Base-by-base conservation (phyloP, 805 yeast genomes). In the Teunomyces stri region DNA sequence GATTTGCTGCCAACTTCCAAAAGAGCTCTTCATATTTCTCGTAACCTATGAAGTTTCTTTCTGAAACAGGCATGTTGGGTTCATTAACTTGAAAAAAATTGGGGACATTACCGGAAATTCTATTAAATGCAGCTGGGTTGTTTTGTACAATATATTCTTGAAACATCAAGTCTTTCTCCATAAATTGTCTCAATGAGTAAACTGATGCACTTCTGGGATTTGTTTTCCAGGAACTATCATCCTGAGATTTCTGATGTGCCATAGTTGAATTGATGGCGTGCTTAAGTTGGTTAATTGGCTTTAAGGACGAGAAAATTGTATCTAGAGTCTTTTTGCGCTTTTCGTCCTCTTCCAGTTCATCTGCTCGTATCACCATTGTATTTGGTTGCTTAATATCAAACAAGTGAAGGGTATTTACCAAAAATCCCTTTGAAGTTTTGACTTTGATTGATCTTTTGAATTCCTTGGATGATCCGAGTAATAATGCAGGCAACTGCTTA, bases 111-210 rank as follows among this genome's bases (percentile, higher is more conserved):
- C 42, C 27, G 2, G 51, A 18, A 4, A 41, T 34, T n/a, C 36
- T 51, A 42, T 49, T 47, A 42, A 49, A 51, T 3, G 20, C 33
- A 2, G 18, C 27, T n/a, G 30, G n/a, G 28, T 48, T 21, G 36
- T 44, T 55, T 36, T 54, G 58, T 2, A 66, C 49, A 3, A 66
- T 49, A 36, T 54, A 60, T 48, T 68, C 66, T 59, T 67, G 67
- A 63, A 76, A 69, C 57, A 67, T 68, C 48, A 69, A 59, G 47
- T 82, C 81, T 50, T 79, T 80, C 43, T 81, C 85, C 61, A 76
- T 75, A 56, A 79, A 83, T 54, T 83, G 85, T 30, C 76, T 69
- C 49, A 85, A 62, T 27, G 76, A 78, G 64, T 80, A 81, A 5
- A 77, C 54, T 0, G 85, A 75, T 0, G 85, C 75, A 39, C 67